Evolutionary conservation across 441 rosid species (phyloP).

Genomic region (Syzygium malaccense): DNA sequence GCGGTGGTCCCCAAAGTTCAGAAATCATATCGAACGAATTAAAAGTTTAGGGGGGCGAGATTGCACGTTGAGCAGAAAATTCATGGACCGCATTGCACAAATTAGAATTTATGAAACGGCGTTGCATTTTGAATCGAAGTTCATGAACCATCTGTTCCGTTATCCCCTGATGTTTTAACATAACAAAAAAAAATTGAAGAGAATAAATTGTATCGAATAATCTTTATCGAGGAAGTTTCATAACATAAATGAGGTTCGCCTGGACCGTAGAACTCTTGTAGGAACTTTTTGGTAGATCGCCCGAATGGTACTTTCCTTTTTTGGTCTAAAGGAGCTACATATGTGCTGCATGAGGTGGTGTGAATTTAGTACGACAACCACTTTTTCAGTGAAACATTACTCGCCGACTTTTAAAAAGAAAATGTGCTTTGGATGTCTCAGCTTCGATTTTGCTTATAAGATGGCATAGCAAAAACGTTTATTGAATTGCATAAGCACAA

Average conservation of each 20-base stretch:
- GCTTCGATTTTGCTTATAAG: background rate
- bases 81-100: background rate
- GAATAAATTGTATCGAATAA: background rate
- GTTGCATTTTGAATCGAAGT: background rate
- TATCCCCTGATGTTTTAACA: background rate
- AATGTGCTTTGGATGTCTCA: background rate
- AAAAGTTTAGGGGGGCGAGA: accelerated
- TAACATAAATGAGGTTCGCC: background rate
- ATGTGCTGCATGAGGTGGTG: background rate
- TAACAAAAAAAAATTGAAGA: background rate
- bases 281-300: background rate
- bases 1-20: background rate
- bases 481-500: background rate
- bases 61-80: accelerated
- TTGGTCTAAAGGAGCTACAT: background rate
- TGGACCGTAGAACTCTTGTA: background rate
- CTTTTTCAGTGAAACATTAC: background rate
- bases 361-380: background rate
- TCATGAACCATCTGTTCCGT: accelerated
- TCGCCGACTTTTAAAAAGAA: background rate
- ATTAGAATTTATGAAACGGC: accelerated
- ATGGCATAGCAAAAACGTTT: background rate
- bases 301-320: background rate
- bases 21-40: background rate
- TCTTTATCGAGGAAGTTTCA: background rate